phyloP scores from a whole-genome alignment of 306 rosid species.

The Ammopiptanthus mongolicus region DNA sequence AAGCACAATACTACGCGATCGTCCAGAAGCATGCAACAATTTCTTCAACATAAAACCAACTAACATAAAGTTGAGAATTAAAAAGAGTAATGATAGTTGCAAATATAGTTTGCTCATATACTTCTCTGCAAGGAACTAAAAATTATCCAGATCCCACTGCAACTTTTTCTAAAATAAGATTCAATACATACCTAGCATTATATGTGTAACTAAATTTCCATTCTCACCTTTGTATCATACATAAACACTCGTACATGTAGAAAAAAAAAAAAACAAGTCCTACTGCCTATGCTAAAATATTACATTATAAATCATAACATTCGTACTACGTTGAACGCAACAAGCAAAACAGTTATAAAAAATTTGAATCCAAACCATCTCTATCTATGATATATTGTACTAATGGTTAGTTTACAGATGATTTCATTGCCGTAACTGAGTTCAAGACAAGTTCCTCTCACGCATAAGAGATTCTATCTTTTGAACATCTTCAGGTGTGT shows the following conservation, averaged over 20 bases:
- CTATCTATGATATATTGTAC: not conserved
- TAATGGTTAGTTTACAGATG: not conserved
- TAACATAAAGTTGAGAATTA: not conserved
- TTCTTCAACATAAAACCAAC: not conserved
- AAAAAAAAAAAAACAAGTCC: not conserved
- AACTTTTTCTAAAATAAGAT: not conserved
- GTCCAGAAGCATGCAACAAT: too few relatives aligned
- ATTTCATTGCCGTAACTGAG: not conserved
- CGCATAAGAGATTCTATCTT: slow-evolving; percentile 81
- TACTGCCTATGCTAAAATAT: not conserved
- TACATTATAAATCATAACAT: not conserved
- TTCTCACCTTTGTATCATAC: not conserved
- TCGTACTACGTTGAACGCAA: not conserved
- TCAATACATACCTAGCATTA: not conserved
- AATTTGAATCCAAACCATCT: not conserved
- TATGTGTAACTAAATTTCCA: not conserved
- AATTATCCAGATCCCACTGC: not conserved
- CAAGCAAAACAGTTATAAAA: not conserved
- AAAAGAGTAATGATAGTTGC: not conserved
- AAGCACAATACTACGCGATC: too few relatives aligned
- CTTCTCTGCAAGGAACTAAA: not conserved
- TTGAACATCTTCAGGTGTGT: slow-evolving; percentile 80
- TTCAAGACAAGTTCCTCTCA: slow-evolving; percentile 63
- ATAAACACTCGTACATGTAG: not conserved
- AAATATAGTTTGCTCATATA: not conserved